Evolutionary conservation across 2,329 filamentous ascomycete genomes (phyloP).

Genomic region (Pseudogymnoascus sp.): DNA sequence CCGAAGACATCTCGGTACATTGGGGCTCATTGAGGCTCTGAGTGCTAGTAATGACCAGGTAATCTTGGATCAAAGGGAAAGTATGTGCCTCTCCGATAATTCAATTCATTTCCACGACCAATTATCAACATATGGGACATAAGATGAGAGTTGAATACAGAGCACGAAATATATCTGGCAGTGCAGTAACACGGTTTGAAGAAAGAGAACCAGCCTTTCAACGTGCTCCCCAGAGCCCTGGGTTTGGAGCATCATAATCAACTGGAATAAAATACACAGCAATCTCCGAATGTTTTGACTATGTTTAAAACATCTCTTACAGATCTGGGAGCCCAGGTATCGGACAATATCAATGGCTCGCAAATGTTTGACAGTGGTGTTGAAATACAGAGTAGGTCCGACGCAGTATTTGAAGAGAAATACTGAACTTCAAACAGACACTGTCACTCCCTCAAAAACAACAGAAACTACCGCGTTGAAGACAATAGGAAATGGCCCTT

Average conservation of each 20-base stretch:
- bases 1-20: neutral
- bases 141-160: neutral
- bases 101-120: neutral
- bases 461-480: neutral
- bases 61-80: no score
- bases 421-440: neutral
- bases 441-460: neutral
- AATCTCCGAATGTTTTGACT: neutral
- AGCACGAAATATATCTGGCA: neutral
- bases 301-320: neutral
- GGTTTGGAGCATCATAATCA: neutral
- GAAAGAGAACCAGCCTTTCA: neutral
- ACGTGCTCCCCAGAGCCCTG: neutral
- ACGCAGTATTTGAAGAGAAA: neutral
- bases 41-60: neutral
- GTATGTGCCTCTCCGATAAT: neutral
- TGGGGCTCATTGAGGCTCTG: neutral
- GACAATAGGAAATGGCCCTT: neutral
- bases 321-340: neutral
- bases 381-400: neutral
- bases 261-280: neutral
- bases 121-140: neutral
- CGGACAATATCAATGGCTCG: neutral
- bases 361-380: neutral
- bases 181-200: neutral